These are phyloP conservation scores for Acer saccharum DNA, from an alignment of 345 rosid genomes.

Conservation along the genomic window DNA sequence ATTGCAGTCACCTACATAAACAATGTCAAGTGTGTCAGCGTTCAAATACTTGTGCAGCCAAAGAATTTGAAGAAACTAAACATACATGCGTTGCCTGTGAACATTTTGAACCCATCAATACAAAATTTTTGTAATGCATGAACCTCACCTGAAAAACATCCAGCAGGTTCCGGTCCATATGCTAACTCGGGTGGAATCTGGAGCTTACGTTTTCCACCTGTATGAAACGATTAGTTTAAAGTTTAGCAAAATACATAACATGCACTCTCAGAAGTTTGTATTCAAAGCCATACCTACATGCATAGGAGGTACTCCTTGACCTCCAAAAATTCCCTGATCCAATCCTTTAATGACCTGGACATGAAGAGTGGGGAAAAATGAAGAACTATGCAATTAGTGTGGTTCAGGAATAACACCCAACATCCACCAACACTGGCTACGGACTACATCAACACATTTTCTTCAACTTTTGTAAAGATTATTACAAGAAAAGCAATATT, in stretches of 20 bases:
- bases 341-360: constrained; percentile 79
- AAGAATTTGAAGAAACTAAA: not conserved
- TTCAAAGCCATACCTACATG: constrained; percentile 55
- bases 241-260: not conserved
- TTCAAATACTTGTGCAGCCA: not conserved
- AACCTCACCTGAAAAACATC: constrained; percentile 82
- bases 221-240: not conserved
- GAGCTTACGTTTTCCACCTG: constrained; percentile 90
- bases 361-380: not conserved
- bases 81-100: not conserved
- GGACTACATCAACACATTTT: not conserved
- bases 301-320: constrained; percentile 95
- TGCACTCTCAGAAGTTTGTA: not conserved
- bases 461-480: not conserved
- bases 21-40: constrained; percentile 18
- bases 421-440: not conserved
- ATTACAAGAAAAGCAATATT: not conserved
- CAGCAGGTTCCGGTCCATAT: constrained; percentile 97
- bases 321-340: constrained; percentile 93
- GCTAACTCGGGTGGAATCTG: constrained; percentile 86
- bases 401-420: not conserved
- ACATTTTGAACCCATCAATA: not conserved
- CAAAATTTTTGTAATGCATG: not conserved
- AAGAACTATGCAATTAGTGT: not conserved
- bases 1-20: constrained; percentile 80